Percentiles rank a stretch among this genome's conserved stretches.
Conservation (phyloP, 1,284 basidiomycete species). For the Phlebopus sp. region DNA sequence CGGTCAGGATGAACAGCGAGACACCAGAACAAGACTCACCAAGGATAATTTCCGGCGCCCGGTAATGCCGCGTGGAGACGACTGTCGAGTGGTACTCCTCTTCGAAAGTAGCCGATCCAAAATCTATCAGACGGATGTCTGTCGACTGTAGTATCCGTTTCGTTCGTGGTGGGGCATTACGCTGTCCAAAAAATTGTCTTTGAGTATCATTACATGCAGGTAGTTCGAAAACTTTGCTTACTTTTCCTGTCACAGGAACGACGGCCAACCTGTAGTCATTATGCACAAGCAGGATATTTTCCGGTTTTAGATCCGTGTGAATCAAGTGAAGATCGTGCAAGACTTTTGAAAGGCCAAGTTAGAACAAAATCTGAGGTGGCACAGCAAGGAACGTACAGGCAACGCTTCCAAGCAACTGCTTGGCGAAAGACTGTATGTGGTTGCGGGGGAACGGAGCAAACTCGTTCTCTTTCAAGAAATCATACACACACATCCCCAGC, state of each 20-base stretch:
- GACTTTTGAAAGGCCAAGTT: constrained; percentile 50
- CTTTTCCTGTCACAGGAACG: constrained; percentile 59
- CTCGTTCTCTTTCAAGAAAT: constrained; percentile 97
- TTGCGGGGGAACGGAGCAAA: constrained; percentile 95
- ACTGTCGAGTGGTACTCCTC: constrained; percentile 98
- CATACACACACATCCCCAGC: constrained; percentile 96
- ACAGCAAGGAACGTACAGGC: constrained; percentile 66
- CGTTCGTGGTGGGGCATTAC: constrained; percentile 54
- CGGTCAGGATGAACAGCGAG: constrained; percentile 7
- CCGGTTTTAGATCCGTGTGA: constrained; percentile 98
- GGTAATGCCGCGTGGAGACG: constrained; percentile 97
- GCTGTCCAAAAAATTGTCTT: constrained; percentile 38
- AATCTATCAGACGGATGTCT: constrained; percentile 97
- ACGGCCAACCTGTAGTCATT: constrained; percentile 70
- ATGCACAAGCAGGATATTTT: constrained; percentile 94
- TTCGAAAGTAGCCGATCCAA: constrained; percentile 97
- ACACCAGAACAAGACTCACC: constrained; percentile 49
- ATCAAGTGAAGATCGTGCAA: constrained; percentile 89
- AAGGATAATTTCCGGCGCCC: constrained; percentile 98
- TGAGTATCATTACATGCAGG: constrained; percentile 7
- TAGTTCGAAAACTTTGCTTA: constrained; percentile 27
- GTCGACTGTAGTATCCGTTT: constrained; percentile 84
- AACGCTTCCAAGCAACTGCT: constrained; percentile 89
- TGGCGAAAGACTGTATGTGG: constrained; percentile 96
- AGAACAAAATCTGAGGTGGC: constrained; percentile 8